A percentile compares a stretch with the other conserved stretches of the same genome.
phyloP scores from a whole-genome alignment of 768 basidiomycete genomes.

The Amylocystis lapponica region DNA sequence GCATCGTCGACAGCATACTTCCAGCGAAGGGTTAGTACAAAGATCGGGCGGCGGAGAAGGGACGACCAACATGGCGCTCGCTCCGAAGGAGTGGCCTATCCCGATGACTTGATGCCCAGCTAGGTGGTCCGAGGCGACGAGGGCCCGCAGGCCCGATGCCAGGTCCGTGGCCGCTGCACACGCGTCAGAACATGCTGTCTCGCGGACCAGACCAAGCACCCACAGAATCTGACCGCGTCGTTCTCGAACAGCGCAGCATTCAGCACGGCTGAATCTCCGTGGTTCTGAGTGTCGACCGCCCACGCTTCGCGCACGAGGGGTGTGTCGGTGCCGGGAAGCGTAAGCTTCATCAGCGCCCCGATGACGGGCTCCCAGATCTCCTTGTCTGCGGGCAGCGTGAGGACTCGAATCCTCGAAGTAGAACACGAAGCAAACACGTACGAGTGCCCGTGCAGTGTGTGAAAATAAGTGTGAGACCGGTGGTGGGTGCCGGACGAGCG shows the following conservation, averaged over 20 bases:
- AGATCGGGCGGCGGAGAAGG: too few relatives aligned
- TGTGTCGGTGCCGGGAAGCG: background rate
- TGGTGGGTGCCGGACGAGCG: constrained; percentile 2
- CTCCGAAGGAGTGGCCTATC: constrained; percentile 11
- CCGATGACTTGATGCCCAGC: constrained; percentile 8
- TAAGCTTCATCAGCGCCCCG: background rate
- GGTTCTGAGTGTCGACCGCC: constrained; percentile 12
- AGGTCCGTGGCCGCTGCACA: constrained; percentile 8
- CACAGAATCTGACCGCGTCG: background rate
- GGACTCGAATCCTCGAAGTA: background rate
- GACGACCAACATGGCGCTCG: constrained; percentile 3
- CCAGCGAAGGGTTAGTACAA: background rate
- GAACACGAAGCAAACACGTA: background rate
- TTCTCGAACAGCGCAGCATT: constrained; percentile 2
- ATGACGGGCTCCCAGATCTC: constrained; percentile 10
- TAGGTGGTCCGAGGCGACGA: constrained; percentile 1
- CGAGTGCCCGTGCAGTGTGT: constrained; percentile 42
- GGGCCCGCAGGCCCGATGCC: constrained; percentile 5
- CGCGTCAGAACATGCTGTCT: background rate
- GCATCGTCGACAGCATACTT: constrained; percentile 6
- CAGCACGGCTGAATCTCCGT: constrained; percentile 7
- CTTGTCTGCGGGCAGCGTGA: constrained; percentile 4
- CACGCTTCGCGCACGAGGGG: constrained; percentile 10
- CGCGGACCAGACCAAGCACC: background rate
- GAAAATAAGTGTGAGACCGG: constrained; percentile 41